phyloP scores from a whole-genome alignment of 129 eudicot genomes.

The Scalesia atractyloides region DNA sequence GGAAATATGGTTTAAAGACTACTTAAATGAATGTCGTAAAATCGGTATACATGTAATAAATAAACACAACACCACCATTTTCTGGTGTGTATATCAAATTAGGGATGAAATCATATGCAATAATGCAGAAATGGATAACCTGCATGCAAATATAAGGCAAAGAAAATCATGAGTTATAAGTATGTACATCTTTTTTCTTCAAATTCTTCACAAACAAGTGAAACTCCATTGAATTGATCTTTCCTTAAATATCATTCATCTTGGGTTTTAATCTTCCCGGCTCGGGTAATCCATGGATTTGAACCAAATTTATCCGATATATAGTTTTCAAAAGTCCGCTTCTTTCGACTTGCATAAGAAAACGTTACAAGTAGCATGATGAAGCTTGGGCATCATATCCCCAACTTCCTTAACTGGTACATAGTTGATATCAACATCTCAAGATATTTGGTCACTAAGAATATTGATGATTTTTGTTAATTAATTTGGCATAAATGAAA shows the following conservation, averaged over 20 bases:
- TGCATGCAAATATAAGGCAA: slow-evolving; percentile 29
- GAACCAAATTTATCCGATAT: not conserved
- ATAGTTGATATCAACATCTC: slow-evolving; percentile 2
- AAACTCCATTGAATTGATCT: slow-evolving; percentile 17
- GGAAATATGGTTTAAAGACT: slow-evolving; percentile 34
- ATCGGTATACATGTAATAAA: slow-evolving; percentile 38
- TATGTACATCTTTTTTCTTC: slow-evolving; percentile 13
- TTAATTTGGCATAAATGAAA: too few relatives aligned
- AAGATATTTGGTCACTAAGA: not conserved
- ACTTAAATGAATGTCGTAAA: slow-evolving; percentile 37
- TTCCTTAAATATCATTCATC: slow-evolving; percentile 12
- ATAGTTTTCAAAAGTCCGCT: not conserved
- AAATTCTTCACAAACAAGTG: slow-evolving; percentile 28
- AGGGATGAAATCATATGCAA: slow-evolving; percentile 31
- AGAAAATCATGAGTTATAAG: slow-evolving; percentile 21
- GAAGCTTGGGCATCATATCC: not conserved
- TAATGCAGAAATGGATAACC: slow-evolving; percentile 23
- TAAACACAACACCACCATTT: slow-evolving; percentile 42
- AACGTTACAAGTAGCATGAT: not conserved
- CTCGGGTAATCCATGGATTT: not conserved
- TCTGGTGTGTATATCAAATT: slow-evolving; percentile 30
- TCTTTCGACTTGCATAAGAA: not conserved
- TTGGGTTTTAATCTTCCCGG: not conserved
- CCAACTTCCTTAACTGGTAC: not conserved
- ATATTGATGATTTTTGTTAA: not conserved